Conservation (phyloP, 768 basidiomycete species). For the Melanogaster broomeanus region DNA sequence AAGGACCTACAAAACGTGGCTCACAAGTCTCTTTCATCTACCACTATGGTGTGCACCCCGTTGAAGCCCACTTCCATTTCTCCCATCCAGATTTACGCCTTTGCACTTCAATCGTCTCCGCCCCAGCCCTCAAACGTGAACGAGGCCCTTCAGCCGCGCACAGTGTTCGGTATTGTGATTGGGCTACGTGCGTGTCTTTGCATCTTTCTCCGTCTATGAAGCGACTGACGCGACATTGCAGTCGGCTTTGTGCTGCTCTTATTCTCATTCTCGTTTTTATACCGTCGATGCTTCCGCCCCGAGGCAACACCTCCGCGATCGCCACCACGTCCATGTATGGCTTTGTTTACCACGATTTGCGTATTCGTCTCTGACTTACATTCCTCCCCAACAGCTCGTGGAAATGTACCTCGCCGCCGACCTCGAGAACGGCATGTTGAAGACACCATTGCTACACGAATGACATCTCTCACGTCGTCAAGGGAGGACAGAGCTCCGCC, state of each 20-base stretch:
- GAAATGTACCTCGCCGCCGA: background rate
- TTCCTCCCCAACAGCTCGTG: background rate
- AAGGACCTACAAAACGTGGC: too few species aligned
- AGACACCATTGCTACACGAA: background rate
- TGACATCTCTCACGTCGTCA: too few species aligned
- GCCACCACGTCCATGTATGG: background rate
- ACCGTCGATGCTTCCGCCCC: background rate
- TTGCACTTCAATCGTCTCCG: background rate
- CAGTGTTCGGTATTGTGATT: conserved; percentile 10
- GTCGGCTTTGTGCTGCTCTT: conserved; percentile 16
- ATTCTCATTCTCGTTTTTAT: background rate
- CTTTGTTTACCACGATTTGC: background rate
- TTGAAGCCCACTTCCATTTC: background rate
- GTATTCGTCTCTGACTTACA: background rate
- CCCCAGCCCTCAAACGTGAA: background rate
- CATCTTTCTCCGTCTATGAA: background rate
- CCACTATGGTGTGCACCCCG: background rate
- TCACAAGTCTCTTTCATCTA: background rate
- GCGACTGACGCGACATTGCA: background rate
- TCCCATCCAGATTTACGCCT: background rate
- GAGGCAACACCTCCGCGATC: background rate
- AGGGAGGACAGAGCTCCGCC: conserved; percentile 2
- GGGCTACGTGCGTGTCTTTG: conserved; percentile 11
- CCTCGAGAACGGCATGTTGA: conserved; percentile 6
- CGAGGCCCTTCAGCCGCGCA: conserved; percentile 7